These are phyloP conservation scores for Penicillium herquei DNA, from an alignment of 495 filamentous ascomycete species.

Conservation along the genomic window DNA sequence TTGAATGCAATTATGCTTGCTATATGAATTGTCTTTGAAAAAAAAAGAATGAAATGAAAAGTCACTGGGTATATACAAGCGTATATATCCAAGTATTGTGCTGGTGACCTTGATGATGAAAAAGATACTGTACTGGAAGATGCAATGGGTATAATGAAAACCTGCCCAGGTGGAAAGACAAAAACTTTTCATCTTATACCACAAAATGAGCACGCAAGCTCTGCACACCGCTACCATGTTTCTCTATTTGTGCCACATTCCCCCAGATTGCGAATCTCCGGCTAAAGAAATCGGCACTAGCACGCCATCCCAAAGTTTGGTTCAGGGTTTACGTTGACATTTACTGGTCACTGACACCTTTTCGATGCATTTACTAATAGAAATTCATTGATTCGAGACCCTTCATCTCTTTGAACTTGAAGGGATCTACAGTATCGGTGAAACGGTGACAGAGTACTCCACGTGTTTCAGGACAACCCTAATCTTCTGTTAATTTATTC, in stretches of 20 bases:
- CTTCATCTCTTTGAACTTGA: neutral
- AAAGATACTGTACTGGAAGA: no score
- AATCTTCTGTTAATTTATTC: no score
- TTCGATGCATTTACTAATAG: neutral
- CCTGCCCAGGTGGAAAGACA: no score
- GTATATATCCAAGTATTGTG: no score
- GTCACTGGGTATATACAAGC: neutral
- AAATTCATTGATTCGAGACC: neutral
- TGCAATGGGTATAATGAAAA: neutral
- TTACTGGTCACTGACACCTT: no score
- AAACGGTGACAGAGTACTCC: neutral
- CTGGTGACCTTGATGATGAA: neutral
- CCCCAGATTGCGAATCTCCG: constrained; percentile 17
- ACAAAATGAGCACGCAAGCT: neutral
- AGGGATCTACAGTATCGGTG: neutral
- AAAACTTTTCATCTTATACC: no score
- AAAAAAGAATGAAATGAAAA: no score
- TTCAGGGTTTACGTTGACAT: neutral
- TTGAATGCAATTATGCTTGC: neutral
- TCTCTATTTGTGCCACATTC: constrained; percentile 20
- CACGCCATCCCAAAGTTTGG: constrained; percentile 19
- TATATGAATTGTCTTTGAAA: no score
- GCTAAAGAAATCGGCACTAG: constrained; percentile 13
- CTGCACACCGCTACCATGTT: constrained; percentile 8
- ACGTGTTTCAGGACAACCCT: neutral